phyloP scores from a whole-genome alignment of 371 early-diverging fungal genomes.

The Mortierella sp. region DNA sequence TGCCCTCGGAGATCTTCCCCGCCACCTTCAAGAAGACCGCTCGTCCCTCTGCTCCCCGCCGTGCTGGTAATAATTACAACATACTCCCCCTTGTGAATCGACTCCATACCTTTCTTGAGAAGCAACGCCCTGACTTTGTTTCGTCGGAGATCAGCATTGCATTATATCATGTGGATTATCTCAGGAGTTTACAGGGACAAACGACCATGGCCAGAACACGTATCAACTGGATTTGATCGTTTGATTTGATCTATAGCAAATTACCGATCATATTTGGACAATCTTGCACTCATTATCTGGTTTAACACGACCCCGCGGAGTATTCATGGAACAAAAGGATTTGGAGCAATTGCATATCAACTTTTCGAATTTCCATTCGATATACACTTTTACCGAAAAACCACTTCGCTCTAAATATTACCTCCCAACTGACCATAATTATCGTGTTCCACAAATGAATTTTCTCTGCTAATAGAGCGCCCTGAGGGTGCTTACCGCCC shows the following conservation, averaged over 20 bases:
- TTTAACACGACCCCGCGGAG: too few species aligned
- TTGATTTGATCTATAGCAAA: neutral
- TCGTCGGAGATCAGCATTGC: neutral
- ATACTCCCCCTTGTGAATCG: neutral
- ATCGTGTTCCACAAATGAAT: neutral
- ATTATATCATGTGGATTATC: neutral
- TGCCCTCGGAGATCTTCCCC: slow-evolving; percentile 97
- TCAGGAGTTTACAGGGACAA: neutral
- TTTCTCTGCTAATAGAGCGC: slow-evolving; percentile 36
- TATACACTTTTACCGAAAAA: neutral
- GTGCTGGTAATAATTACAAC: slow-evolving; percentile 64
- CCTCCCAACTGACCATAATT: slow-evolving; percentile 15
- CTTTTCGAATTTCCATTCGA: neutral
- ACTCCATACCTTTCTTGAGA: neutral
- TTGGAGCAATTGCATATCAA: neutral
- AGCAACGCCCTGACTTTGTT: neutral
- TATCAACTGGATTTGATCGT: too few species aligned
- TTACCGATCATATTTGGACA: too few species aligned
- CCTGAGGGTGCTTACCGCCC: slow-evolving; percentile 72
- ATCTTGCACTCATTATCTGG: too few species aligned
- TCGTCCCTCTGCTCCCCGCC: slow-evolving; percentile 67
- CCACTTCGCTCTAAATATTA: neutral
- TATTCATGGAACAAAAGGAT: neutral
- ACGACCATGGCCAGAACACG: neutral
- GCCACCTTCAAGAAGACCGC: slow-evolving; percentile 96